Base-by-base conservation (phyloP, 306 rosid species). In the Heteromeles arbutifolia region DNA sequence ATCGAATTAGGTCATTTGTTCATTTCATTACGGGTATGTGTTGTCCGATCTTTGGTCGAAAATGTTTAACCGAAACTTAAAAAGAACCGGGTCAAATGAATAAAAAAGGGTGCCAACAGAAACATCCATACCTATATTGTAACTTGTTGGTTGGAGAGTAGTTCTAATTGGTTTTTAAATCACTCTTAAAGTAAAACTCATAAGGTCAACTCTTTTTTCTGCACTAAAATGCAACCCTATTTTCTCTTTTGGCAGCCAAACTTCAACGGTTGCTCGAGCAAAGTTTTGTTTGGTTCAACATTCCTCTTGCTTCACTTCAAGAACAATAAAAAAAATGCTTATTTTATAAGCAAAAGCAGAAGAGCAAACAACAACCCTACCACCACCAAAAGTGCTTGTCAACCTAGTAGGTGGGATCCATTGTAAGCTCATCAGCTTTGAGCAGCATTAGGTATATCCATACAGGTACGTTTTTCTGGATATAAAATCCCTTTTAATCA, bases 181-280 rank as follows among this genome's bases (percentile, higher is more conserved):
- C 28, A 11, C 29, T 72, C 13, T 9, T 31, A 5, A 14, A 14
- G 8, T 8, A 8, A 56, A 37, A 72, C 32, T 34, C 24, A 3
- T n/a, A 6, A 37, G 37, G 24, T 56, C 52, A 26, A 37, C 4
- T 54, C 18, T 5, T 24, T 25, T 25, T 59, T 61, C 5, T 57
- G 24, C 29, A 10, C 13, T 57, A 5, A 24, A 24, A 22, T 22
- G 17, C 6, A 22, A 22, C 54, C 54, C 8, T 48, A 48, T 48
- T 4, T 22, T 54, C 26, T 67, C 64, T 76, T 85, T 79, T 81
- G 89, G 89, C 83, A 31, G 80, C 90, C 92, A 85, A 88, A 90
- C 86, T 86, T 84, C 86, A 90, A 76, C 96, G 45, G 83, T 82
- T 77, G 44, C 29, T 25, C 17, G 13, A 84, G 79, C 81, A 82